Evolutionary conservation across 495 filamentous ascomycete genomes (phyloP).

Genomic region (Aspergillus leporis): DNA sequence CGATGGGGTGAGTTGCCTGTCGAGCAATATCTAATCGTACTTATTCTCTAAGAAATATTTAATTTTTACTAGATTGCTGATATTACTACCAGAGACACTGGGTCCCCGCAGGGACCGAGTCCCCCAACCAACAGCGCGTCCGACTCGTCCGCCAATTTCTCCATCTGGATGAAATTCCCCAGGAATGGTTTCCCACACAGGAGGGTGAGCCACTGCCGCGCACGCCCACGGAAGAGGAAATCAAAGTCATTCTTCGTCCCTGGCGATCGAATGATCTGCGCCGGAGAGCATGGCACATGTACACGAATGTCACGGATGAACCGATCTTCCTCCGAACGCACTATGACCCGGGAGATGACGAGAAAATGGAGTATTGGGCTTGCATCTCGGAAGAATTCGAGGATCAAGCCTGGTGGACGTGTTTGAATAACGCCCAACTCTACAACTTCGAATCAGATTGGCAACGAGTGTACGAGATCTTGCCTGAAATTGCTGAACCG

Average conservation of each 20-base stretch:
- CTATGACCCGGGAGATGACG: constrained; percentile 17
- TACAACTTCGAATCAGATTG: constrained; percentile 11
- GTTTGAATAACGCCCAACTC: constrained; percentile 13
- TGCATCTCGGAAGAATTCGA: constrained; percentile 7
- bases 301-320: background rate
- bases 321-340: constrained; percentile 18
- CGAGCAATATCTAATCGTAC: constrained; percentile 19
- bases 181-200: constrained; percentile 7
- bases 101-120: constrained; percentile 10
- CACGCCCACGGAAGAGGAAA: constrained; percentile 14
- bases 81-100: constrained; percentile 14
- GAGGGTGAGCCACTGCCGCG: background rate
- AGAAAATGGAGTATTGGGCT: constrained; percentile 13
- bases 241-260: constrained; percentile 17
- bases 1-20: constrained; percentile 12
- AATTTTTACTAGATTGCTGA: background rate
- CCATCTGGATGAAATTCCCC: constrained; percentile 15
- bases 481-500: constrained; percentile 12
- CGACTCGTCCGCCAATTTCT: constrained; percentile 18
- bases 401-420: constrained; percentile 13
- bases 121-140: constrained; percentile 12
- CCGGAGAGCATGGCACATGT: constrained; percentile 14
- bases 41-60: background rate
- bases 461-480: constrained; percentile 13
- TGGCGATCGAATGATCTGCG: constrained; percentile 17